Conservation (phyloP, 495 filamentous ascomycete species). For the Diplogelasinospora grovesii region DNA sequence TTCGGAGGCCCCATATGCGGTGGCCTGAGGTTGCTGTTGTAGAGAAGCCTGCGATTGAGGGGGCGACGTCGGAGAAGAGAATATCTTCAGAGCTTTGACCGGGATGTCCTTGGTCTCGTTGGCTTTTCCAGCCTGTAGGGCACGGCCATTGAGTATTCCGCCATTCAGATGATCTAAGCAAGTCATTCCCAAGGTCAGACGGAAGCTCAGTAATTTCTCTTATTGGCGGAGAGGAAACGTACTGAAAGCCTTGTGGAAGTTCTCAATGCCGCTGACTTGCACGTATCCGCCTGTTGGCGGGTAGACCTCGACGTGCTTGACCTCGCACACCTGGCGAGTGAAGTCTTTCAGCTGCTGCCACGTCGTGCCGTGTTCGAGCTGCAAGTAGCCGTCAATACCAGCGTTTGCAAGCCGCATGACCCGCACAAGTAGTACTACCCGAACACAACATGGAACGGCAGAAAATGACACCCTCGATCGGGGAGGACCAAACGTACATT, state of each 20-base stretch:
- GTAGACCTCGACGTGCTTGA: slow-evolving; percentile 17
- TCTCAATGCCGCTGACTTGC: slow-evolving; percentile 13
- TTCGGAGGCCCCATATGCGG: too few species aligned
- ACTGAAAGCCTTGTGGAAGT: slow-evolving; percentile 20
- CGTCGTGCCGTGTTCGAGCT: slow-evolving; percentile 19
- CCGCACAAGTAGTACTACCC: neutral
- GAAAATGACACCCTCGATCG: too few species aligned
- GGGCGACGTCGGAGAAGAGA: neutral
- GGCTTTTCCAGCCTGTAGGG: neutral
- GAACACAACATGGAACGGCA: too few species aligned
- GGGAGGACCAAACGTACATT: too few species aligned
- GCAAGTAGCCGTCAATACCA: neutral
- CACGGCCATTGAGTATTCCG: neutral
- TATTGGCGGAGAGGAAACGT: neutral
- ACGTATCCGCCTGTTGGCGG: slow-evolving; percentile 16
- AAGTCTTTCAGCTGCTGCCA: slow-evolving; percentile 17
- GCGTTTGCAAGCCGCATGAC: neutral
- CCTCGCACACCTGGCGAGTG: slow-evolving; percentile 11
- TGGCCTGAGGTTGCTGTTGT: too few species aligned
- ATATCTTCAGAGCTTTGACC: neutral
- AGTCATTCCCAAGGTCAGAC: slow-evolving; percentile 1
- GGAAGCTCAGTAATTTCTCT: neutral
- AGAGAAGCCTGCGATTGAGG: neutral
- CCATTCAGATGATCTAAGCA: neutral
- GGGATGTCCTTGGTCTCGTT: neutral